phyloP scores from a whole-genome alignment of 2,329 filamentous ascomycete species.

The Trichothecium roseum region DNA sequence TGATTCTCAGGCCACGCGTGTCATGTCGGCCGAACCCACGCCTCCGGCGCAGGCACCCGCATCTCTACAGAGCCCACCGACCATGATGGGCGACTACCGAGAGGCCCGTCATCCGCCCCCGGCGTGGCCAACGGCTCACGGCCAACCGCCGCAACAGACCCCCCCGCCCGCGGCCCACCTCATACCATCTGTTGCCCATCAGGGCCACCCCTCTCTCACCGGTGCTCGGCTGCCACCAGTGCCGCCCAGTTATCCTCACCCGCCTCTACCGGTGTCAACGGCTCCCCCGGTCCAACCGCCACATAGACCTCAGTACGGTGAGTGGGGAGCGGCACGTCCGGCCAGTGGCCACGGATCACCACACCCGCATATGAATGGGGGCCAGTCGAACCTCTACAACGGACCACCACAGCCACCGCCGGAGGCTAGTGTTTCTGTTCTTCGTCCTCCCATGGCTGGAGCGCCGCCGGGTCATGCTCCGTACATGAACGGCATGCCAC shows the following conservation, averaged over 20 bases:
- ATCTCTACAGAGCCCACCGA: too few species aligned
- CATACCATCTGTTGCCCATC: too few species aligned
- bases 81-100: too few species aligned
- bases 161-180: too few species aligned
- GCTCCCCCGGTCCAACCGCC: conserved; percentile 27
- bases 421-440: conserved; percentile 27
- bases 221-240: too few species aligned
- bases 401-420: conserved; percentile 13
- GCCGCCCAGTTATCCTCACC: conserved; percentile 10
- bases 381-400: conserved; percentile 20
- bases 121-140: too few species aligned
- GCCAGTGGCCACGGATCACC: conserved; percentile 38
- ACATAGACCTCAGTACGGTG: conserved; percentile 25
- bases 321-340: conserved; percentile 36
- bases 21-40: too few species aligned
- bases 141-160: too few species aligned
- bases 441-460: conserved; percentile 37
- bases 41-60: too few species aligned
- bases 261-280: conserved; percentile 17
- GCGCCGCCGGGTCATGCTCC: conserved; percentile 24
- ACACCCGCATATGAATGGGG: conserved; percentile 40
- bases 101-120: too few species aligned
- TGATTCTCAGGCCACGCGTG: too few species aligned
- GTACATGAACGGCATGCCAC: conserved; percentile 33
- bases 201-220: conserved; percentile 3